Evolutionary conservation across 2,329 filamentous ascomycete species (phyloP).

Genomic region (Xylaria digitata): DNA sequence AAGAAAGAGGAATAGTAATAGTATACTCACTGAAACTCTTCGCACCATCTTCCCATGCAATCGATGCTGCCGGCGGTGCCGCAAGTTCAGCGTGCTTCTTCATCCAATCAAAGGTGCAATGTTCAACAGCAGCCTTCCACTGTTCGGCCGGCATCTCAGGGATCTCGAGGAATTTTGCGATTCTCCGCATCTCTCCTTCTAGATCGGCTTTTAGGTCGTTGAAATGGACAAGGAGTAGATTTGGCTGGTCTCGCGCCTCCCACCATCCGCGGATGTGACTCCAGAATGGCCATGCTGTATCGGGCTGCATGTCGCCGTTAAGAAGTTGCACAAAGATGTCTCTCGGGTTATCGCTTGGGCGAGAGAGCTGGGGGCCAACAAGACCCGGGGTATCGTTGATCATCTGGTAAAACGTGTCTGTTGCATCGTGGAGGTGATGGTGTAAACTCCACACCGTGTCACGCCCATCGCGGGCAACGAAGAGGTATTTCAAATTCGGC

Average conservation of each 20-base stretch:
- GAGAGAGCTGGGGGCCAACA: neutral
- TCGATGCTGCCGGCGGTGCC: constrained; percentile 3
- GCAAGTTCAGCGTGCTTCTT: constrained; percentile 12
- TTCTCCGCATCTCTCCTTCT: constrained; percentile 26
- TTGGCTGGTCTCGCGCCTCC: constrained; percentile 20
- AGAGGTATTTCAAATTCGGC: constrained; percentile 21
- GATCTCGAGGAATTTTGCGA: constrained; percentile 23
- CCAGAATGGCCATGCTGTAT: constrained; percentile 18
- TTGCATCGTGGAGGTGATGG: constrained; percentile 10
- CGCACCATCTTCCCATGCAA: constrained; percentile 20
- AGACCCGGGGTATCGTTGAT: constrained; percentile 17
- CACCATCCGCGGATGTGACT: constrained; percentile 21
- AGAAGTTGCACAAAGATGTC: constrained; percentile 25
- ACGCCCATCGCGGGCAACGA: constrained; percentile 14
- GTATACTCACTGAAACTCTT: constrained; percentile 21
- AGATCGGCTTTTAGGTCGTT: constrained; percentile 24
- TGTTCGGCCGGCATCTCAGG: constrained; percentile 19
- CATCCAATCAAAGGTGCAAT: constrained; percentile 29
- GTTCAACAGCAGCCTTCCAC: constrained; percentile 24
- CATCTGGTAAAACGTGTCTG: constrained; percentile 1
- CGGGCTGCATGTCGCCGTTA: constrained; percentile 4
- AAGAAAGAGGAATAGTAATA: neutral
- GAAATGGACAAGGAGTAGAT: constrained; percentile 24
- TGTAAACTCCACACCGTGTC: constrained; percentile 25
- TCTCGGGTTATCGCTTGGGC: constrained; percentile 18